Evolutionary conservation across 495 filamentous ascomycete species (phyloP).

Genomic region (Tuber melanosporum): DNA sequence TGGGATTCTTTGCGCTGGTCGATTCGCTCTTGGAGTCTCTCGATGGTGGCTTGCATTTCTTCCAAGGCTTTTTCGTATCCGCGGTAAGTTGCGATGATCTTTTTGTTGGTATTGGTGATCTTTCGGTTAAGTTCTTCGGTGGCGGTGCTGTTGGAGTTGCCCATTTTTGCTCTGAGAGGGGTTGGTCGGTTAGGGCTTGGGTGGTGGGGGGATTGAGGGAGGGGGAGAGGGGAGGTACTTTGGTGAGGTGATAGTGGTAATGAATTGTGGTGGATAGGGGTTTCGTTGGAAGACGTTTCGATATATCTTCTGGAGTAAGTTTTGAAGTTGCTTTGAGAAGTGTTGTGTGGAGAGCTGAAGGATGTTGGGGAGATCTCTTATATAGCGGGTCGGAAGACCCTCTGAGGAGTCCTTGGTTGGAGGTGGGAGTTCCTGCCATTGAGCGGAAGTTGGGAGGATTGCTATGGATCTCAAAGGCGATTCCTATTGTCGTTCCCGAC

Average conservation of each 20-base stretch:
- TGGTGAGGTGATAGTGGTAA: neutral
- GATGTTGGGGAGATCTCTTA: neutral
- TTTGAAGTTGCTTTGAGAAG: neutral
- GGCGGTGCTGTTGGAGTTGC: neutral
- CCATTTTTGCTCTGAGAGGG: neutral
- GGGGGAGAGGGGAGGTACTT: neutral
- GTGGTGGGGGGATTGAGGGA: neutral
- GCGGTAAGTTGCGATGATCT: neutral
- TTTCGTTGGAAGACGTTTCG: neutral
- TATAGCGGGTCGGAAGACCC: neutral
- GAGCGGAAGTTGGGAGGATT: neutral
- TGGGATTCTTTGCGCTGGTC: neutral
- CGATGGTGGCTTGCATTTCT: neutral
- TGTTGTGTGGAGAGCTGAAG: neutral
- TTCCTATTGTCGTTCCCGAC: neutral
- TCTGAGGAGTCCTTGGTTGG: neutral
- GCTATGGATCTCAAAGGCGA: neutral
- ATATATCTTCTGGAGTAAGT: neutral
- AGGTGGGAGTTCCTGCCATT: neutral
- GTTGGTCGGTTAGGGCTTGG: neutral
- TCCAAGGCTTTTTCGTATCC: neutral
- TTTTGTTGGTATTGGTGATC: neutral
- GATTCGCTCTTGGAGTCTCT: neutral
- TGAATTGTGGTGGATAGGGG: neutral
- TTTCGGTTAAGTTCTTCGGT: neutral